Conservation (phyloP, 805 yeast species). For the Brettanomyces custersianus region DNA sequence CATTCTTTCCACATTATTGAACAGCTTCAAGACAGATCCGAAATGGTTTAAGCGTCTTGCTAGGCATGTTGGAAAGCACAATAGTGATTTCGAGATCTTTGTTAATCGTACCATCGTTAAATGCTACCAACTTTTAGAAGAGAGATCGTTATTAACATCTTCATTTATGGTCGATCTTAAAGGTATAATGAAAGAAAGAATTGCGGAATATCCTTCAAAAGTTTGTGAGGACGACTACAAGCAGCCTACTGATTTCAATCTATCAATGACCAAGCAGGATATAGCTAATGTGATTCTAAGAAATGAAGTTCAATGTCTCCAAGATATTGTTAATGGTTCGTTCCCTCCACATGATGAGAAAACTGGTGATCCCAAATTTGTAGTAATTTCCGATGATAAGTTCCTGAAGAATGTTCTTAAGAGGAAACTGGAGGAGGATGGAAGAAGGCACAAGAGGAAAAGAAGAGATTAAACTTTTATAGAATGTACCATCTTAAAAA, state of each 20-base stretch:
- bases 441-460: conserved; percentile 18
- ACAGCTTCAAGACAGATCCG: conserved; percentile 21
- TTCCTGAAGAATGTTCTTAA: conserved; percentile 51
- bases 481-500: too few relatives aligned
- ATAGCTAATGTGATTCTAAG: conserved; percentile 50
- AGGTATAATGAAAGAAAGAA: conserved; percentile 26
- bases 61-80: conserved; percentile 12
- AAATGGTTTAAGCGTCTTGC: conserved; percentile 24
- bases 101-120: conserved; percentile 48
- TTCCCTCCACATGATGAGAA: conserved; percentile 14
- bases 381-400: conserved; percentile 49
- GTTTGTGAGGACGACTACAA: conserved; percentile 8
- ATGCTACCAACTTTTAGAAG: conserved; percentile 51
- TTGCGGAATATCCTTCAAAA: conserved; percentile 39
- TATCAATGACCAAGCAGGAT: conserved; percentile 17
- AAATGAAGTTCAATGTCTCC: conserved; percentile 48
- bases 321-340: conserved; percentile 21
- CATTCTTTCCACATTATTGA: conserved; percentile 33
- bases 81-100: conserved; percentile 22
- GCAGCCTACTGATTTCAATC: conserved; percentile 10
- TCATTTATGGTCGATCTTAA: conserved; percentile 21
- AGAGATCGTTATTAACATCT: conserved; percentile 35
- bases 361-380: conserved; percentile 23
- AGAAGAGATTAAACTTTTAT: background rate
- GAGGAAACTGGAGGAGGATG: conserved; percentile 29